A percentile compares a stretch with the other conserved stretches of the same genome.
These are phyloP conservation scores for Cladobotryum protrusum DNA, from an alignment of 2,329 filamentous ascomycete genomes.

Conservation along the genomic window DNA sequence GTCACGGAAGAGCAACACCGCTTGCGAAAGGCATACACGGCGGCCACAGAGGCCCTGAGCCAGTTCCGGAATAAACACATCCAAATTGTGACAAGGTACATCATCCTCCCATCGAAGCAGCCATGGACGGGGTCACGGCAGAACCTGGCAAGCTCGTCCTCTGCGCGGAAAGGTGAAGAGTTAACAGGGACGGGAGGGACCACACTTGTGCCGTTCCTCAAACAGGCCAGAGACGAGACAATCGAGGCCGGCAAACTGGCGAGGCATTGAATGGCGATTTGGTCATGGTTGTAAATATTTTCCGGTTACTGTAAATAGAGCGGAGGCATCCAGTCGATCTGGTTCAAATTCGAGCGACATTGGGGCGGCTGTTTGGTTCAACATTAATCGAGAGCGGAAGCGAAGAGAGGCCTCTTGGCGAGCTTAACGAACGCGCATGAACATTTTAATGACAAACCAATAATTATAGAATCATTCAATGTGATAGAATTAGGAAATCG, in stretches of 20 bases:
- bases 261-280: neutral
- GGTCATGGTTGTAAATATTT: no score
- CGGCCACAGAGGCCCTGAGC: constrained; percentile 68
- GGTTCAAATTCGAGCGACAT: no score
- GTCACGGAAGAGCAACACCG: constrained; percentile 44
- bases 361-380: no score
- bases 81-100: constrained; percentile 83
- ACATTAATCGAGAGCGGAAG: no score
- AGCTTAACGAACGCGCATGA: no score
- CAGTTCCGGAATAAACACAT: constrained; percentile 80
- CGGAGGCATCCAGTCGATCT: no score
- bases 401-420: no score
- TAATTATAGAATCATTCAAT: no score
- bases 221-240: constrained; percentile 84
- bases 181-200: constrained; percentile 85
- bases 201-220: constrained; percentile 79
- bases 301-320: no score
- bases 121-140: constrained; percentile 24
- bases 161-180: constrained; percentile 32
- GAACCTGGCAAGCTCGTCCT: constrained; percentile 43
- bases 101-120: constrained; percentile 67
- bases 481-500: no score
- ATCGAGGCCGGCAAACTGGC: constrained; percentile 29
- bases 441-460: no score
- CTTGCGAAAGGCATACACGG: constrained; percentile 53